Evolutionary conservation across 768 basidiomycete species (phyloP).

Genomic region (Tremella yokohamensis): DNA sequence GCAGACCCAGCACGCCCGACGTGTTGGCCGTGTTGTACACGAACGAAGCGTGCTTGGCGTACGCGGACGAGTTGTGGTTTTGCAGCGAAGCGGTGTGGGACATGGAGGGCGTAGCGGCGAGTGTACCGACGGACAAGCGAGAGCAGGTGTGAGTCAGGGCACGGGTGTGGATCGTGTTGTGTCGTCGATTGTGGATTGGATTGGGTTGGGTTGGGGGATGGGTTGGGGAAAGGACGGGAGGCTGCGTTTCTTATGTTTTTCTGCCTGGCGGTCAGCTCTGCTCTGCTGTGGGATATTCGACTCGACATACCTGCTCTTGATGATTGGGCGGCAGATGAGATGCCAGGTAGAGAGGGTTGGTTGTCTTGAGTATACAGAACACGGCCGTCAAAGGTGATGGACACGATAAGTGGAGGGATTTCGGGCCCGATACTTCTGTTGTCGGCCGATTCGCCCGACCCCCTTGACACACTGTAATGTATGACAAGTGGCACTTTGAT

Average conservation of each 20-base stretch:
- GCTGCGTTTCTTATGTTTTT: too few species aligned
- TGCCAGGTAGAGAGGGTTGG: not conserved
- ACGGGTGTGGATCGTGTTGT: not conserved
- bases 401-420: not conserved
- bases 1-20: conserved; percentile 59
- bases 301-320: not conserved
- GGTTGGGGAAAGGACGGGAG: not conserved
- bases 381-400: not conserved
- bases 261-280: too few species aligned
- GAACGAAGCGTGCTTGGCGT: conserved; percentile 65
- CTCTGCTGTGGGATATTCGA: too few species aligned
- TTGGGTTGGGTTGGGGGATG: not conserved
- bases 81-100: conserved; percentile 13
- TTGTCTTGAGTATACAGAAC: not conserved
- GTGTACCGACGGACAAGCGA: not conserved
- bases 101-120: not conserved
- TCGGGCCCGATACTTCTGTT: not conserved
- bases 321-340: conserved; percentile 2
- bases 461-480: too few species aligned
- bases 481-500: too few species aligned
- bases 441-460: conserved; percentile 3
- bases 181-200: not conserved
- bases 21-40: conserved; percentile 61
- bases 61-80: conserved; percentile 55
- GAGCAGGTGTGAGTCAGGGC: conserved; percentile 6